phyloP scores from a whole-genome alignment of 805 yeast species.

The Kazachstania bromeliacearum region DNA sequence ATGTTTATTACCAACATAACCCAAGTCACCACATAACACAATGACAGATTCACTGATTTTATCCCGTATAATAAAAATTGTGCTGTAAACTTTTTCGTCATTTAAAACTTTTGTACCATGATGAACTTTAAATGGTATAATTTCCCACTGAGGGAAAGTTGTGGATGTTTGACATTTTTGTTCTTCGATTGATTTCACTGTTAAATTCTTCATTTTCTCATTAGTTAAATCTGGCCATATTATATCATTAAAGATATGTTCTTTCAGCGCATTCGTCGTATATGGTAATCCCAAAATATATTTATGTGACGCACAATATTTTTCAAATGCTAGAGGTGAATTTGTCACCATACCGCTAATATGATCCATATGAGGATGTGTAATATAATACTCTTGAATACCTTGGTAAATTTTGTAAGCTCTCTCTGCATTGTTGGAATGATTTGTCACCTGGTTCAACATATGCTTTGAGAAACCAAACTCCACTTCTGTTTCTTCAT shows the following conservation, averaged over 20 bases:
- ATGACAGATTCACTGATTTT: constrained; percentile 30
- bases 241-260: constrained; percentile 57
- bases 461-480: constrained; percentile 15
- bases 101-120: constrained; percentile 34
- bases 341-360: constrained; percentile 59
- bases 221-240: constrained; percentile 67
- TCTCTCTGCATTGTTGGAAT: constrained; percentile 22
- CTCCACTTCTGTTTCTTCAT: neutral
- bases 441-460: constrained; percentile 5
- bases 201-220: constrained; percentile 10
- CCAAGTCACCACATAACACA: constrained; percentile 77
- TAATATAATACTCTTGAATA: constrained; percentile 42
- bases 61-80: constrained; percentile 51
- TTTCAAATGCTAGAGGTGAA: constrained; percentile 39
- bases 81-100: constrained; percentile 29
- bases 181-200: constrained; percentile 6
- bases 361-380: constrained; percentile 86
- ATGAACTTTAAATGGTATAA: constrained; percentile 32
- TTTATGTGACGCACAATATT: constrained; percentile 29
- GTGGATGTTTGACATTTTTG: constrained; percentile 8
- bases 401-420: constrained; percentile 30
- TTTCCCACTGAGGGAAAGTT: constrained; percentile 19
- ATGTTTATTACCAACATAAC: constrained; percentile 21
- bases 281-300: constrained; percentile 43
- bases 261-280: constrained; percentile 44